phyloP scores from a whole-genome alignment of 371 early-diverging fungal genomes.

The Lichtheimia hyalospora region DNA sequence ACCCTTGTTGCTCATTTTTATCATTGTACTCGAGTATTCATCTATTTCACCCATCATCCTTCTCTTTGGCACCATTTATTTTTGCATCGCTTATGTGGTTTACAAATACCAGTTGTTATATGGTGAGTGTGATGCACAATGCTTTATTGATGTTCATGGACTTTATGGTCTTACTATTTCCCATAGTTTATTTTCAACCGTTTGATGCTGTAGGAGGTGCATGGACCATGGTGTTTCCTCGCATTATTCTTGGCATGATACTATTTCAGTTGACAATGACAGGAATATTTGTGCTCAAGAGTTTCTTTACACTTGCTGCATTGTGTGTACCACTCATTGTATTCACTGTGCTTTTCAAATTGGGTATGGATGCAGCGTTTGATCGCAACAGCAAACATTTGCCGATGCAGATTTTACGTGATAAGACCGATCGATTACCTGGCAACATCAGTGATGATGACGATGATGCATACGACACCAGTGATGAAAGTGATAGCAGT shows the following conservation, averaged over 20 bases:
- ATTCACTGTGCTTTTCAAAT: constrained; percentile 51
- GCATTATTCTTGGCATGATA: constrained; percentile 75
- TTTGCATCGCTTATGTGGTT: constrained; percentile 73
- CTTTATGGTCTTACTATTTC: not conserved
- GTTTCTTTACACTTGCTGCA: constrained; percentile 30
- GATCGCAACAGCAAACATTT: constrained; percentile 41
- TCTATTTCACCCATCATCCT: constrained; percentile 86
- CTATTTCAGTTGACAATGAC: constrained; percentile 87
- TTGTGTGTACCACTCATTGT: constrained; percentile 47
- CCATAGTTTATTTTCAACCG: constrained; percentile 74
- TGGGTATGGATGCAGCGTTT: constrained; percentile 49
- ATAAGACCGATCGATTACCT: constrained; percentile 22
- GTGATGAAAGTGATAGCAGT: not conserved
- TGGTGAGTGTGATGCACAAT: constrained; percentile 31
- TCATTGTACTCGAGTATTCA: constrained; percentile 86
- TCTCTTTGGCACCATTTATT: constrained; percentile 78
- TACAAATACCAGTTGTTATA: constrained; percentile 87
- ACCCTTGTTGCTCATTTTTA: constrained; percentile 74
- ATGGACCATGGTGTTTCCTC: constrained; percentile 78
- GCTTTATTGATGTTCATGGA: too few species aligned
- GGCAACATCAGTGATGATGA: not conserved
- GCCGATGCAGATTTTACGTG: constrained; percentile 35
- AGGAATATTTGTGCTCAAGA: constrained; percentile 66
- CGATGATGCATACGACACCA: not conserved
- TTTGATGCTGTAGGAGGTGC: constrained; percentile 83